These are phyloP conservation scores for Leccinum disarticulatum DNA, from an alignment of 768 basidiomycete genomes.

Conservation along the genomic window DNA sequence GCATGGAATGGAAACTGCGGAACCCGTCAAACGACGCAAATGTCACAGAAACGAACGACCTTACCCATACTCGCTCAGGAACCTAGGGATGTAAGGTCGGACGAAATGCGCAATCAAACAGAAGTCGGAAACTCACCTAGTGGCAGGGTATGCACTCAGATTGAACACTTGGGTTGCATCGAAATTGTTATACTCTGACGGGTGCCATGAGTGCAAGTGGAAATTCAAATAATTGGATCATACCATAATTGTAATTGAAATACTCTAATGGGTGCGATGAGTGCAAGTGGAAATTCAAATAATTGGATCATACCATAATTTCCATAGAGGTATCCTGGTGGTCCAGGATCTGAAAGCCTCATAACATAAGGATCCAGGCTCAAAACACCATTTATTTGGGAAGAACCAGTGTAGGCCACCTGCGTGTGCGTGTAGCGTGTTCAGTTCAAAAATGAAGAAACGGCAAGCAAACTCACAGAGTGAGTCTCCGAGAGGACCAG, in stretches of 20 bases:
- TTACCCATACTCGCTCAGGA: conserved; percentile 60
- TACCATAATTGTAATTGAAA: conserved; percentile 61
- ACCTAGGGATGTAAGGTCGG: conserved; percentile 32
- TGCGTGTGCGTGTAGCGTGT: conserved; percentile 12
- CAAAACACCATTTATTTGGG: conserved; percentile 57
- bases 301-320: conserved; percentile 41
- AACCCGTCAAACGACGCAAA: background rate
- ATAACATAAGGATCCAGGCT: conserved; percentile 54
- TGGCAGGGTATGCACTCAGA: conserved; percentile 51
- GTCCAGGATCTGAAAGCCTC: conserved; percentile 46
- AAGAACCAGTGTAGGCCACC: conserved; percentile 61
- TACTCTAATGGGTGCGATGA: conserved; percentile 38
- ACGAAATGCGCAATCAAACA: background rate
- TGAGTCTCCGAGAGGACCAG: conserved; percentile 46
- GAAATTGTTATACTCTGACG: no score
- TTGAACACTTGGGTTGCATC: conserved; percentile 52
- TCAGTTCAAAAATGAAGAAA: background rate
- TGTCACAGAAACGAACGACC: conserved; percentile 8
- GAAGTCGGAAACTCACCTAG: conserved; percentile 33
- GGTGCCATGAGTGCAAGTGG: no score
- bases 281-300: background rate
- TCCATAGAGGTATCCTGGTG: conserved; percentile 54
- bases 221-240: no score
- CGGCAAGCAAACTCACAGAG: conserved; percentile 36
- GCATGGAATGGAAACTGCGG: conserved; percentile 62